Base-by-base conservation (phyloP, 306 rosid species). In the Canavalia gladiata region DNA sequence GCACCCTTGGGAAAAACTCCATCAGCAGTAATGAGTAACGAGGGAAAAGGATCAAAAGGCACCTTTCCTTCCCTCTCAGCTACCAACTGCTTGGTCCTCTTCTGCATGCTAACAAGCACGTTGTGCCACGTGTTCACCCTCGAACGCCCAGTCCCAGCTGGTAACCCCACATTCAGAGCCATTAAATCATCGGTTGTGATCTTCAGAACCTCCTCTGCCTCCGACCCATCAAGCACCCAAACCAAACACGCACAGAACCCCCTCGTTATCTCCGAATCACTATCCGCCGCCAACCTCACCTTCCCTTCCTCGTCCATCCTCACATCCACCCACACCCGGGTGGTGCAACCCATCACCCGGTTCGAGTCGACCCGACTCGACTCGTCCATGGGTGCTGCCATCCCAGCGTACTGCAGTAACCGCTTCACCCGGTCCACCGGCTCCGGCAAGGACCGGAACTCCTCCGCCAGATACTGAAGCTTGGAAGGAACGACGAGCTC, bases 331-430 rank as follows among this genome's bases (percentile, higher is more conserved):
- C 99, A 95, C 4, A 95, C 99, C 87, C 82, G 90, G 1, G 99
- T 92, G 0, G 99, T 95, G 68, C 99, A 95, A 0, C 99, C 99
- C 99, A 95, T 95, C 29, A 95, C 97, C 81, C 99, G 91, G 87
- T 92, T 93, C 46, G 86, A 50, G 66, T 91, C 94, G 4, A 87
- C 87, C 66, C 89, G 88, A 2, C 46, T 81, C 3, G 91, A 42
- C 0, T 89, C 91, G 0, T 74, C 88, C 46, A 93, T 35, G 12
- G 76, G 85, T 0, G 89, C 80, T 25, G 85, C 86, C 55, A 82
- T 84, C 2, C 55, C 63, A 29, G 94, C 96, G 60, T 86, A 93
- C 62, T 81, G 81, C 37, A 95, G 70, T 8, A 95, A 63, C 18
- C 90, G 88, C 85, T 87, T 89, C 18, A 91, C 88, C 9, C 99